These are phyloP conservation scores for Trifolium subterraneum DNA, from an alignment of 306 rosid species.

Conservation along the genomic window DNA sequence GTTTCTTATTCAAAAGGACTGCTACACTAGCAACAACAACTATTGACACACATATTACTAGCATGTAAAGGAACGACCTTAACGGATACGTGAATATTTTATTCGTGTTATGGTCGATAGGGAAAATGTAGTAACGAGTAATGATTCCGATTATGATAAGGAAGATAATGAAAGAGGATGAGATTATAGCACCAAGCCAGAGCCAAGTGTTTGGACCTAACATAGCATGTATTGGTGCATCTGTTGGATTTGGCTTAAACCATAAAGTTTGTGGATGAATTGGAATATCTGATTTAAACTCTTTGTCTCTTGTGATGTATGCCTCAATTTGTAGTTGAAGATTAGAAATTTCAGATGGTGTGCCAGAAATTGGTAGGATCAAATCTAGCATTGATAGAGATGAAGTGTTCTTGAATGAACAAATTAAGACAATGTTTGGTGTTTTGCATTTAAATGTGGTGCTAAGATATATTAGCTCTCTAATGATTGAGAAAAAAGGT, in stretches of 20 bases:
- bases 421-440: conserved; percentile 64
- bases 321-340: conserved; percentile 66
- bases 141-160: conserved; percentile 60
- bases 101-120: conserved; percentile 69
- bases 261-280: conserved; percentile 34
- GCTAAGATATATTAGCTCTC: conserved; percentile 55
- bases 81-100: conserved; percentile 42
- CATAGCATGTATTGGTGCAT: conserved; percentile 55
- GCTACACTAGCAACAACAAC: conserved; percentile 49
- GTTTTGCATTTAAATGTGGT: conserved; percentile 45
- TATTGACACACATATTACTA: conserved; percentile 59
- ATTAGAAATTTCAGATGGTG: conserved; percentile 47
- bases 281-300: conserved; percentile 31
- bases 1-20: conserved; percentile 57
- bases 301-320: conserved; percentile 66
- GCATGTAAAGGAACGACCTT: conserved; percentile 52
- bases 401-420: conserved; percentile 57
- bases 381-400: conserved; percentile 67
- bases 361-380: conserved; percentile 59
- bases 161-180: conserved; percentile 64
- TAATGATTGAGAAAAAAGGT: conserved; percentile 75
- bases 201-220: conserved; percentile 75
- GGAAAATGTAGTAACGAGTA: conserved; percentile 66
- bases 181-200: conserved; percentile 71
- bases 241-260: conserved; percentile 62